Base-by-base conservation (phyloP, 345 rosid species). In the Aquilaria malaccensis region DNA sequence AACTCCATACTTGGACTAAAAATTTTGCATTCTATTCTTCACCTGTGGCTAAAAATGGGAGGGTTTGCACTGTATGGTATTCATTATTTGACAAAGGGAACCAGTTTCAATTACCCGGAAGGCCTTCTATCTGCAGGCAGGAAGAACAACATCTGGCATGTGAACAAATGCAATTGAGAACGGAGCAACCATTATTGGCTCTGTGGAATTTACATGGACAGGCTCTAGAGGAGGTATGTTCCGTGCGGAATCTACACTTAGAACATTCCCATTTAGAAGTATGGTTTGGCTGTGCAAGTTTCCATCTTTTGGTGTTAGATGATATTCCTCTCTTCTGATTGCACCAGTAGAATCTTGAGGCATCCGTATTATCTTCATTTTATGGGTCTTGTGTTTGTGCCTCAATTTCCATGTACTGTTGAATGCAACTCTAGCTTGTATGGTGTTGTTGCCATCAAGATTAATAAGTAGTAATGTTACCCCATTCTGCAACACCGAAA, bases 251-350 rank as follows among this genome's bases (percentile, higher is more conserved):
- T 67, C 76, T 73, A 94, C 83, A 47, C 70, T 69, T 65, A 94
- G 72, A 58, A 52, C 63, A n/a, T 88, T 75, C 54, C 95, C 95
- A 47, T 91, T 94, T 7, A 91, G 97, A 64, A 85, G 81, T 83
- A 94, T 76, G 29, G 67, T 77, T 77, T 79, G 96, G 82, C 95
- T 88, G 46, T 88, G 97, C 71, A 91, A 60, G 65, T 94, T 59
- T 55, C 95, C 89, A 56, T 88, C 89, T 63, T 88, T 71, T n/a
- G 91, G 79, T 56, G 83, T 86, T 55, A 94, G 74, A 76, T 86
- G 99, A 62, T 91, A 94, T 76, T 94, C 96, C 62, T 90, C 91
- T 76, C 99, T 83, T 33, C 61, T 69, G 59, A 52, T 66, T 52
- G 64, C 77, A 0, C 33, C 60, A 7, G 30, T 45, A 10, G 72